Conservation (phyloP, 768 basidiomycete genomes). For the Ephemerocybe angulata region DNA sequence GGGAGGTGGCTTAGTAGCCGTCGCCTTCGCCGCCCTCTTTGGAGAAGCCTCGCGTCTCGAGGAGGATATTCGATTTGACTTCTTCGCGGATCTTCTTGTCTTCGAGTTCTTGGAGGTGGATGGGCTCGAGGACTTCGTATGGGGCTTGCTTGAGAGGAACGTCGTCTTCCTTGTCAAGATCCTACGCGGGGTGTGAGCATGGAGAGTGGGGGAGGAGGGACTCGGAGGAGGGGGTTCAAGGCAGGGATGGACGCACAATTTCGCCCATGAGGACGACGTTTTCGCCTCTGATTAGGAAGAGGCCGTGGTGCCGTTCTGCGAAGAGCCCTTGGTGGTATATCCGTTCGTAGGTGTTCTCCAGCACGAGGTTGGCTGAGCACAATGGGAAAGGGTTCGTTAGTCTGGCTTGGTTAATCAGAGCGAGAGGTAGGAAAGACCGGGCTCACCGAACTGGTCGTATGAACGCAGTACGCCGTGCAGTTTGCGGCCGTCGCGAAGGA, state of each 20-base stretch:
- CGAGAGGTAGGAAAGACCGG: neutral
- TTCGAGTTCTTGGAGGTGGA: conserved; percentile 72
- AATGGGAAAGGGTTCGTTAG: conserved; percentile 5
- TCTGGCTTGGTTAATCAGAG: neutral
- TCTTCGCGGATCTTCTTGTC: conserved; percentile 79
- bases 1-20: conserved; percentile 59
- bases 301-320: conserved; percentile 83
- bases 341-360: conserved; percentile 93
- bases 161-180: conserved; percentile 90
- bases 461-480: conserved; percentile 93
- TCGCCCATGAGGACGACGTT: conserved; percentile 97
- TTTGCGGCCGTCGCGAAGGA: conserved; percentile 94
- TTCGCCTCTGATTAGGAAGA: conserved; percentile 95
- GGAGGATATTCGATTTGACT: conserved; percentile 75
- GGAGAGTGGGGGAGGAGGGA: neutral
- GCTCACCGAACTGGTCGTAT: conserved; percentile 98
- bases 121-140: conserved; percentile 61
- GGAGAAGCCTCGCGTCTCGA: conserved; percentile 84
- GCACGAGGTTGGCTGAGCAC: conserved; percentile 84
- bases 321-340: conserved; percentile 87
- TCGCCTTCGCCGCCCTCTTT: conserved; percentile 97
- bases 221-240: conserved; percentile 4
- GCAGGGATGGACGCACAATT: conserved; percentile 60
- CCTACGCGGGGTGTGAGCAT: conserved; percentile 44
- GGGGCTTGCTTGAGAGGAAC: conserved; percentile 75